phyloP scores from a whole-genome alignment of 2,329 filamentous ascomycete genomes.

The Epichloe hybrida region DNA sequence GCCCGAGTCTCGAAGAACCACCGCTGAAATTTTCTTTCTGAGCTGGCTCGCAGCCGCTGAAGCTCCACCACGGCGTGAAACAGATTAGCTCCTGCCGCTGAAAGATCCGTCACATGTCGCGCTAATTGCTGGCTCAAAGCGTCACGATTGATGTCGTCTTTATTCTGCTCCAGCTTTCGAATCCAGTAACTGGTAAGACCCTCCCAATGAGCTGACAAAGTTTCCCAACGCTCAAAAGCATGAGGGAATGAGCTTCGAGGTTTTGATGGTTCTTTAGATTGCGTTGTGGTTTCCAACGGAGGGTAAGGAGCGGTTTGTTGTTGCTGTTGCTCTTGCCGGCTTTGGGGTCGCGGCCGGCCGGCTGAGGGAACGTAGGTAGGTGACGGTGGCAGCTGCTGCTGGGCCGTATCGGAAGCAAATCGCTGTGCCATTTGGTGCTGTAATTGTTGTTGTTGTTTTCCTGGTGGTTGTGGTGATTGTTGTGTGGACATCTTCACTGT shows the following conservation, averaged over 20 bases:
- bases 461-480: slow-evolving; percentile 4
- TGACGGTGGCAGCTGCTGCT: slow-evolving; percentile 1
- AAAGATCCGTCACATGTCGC: slow-evolving; percentile 92
- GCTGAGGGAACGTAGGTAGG: slow-evolving; percentile 2
- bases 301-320: not conserved
- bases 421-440: slow-evolving; percentile 2
- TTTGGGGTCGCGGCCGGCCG: slow-evolving; percentile 8
- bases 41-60: slow-evolving; percentile 83
- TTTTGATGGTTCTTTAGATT: slow-evolving; percentile 17
- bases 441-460: not conserved
- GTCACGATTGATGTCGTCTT: slow-evolving; percentile 68
- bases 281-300: slow-evolving; percentile 8
- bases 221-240: slow-evolving; percentile 96
- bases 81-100: slow-evolving; percentile 87
- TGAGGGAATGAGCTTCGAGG: slow-evolving; percentile 73
- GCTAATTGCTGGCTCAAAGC: slow-evolving; percentile 79
- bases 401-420: not conserved
- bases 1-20: slow-evolving; percentile 95
- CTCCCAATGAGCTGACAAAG: slow-evolving; percentile 93
- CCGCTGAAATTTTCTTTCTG: slow-evolving; percentile 92
- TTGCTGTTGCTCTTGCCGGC: slow-evolving; percentile 3
- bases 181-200: slow-evolving; percentile 97
- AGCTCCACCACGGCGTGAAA: slow-evolving; percentile 97
- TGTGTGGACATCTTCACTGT: slow-evolving; percentile 8
- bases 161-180: slow-evolving; percentile 78